Conservation (phyloP, 768 basidiomycete genomes). For the Mycena pura region DNA sequence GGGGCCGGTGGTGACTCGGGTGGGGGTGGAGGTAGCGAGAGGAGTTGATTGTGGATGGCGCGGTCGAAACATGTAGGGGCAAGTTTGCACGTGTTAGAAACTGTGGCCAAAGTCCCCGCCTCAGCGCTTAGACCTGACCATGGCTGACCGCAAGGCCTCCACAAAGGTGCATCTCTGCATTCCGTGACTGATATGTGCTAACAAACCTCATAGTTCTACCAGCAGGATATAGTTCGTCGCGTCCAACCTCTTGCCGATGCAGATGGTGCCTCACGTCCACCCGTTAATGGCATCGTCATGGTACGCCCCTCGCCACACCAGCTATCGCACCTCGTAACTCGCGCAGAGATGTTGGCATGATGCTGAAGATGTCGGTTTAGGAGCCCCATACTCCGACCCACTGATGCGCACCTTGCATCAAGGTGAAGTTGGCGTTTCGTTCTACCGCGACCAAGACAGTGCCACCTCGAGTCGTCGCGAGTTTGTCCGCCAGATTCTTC, state of each 20-base stretch:
- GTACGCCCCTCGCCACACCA: conserved; percentile 44
- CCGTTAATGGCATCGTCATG: conserved; percentile 64
- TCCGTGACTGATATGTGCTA: background rate
- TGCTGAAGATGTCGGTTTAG: conserved; percentile 69
- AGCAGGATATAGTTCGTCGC: conserved; percentile 69
- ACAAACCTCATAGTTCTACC: conserved; percentile 57
- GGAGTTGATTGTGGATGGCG: no score
- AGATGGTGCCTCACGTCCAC: conserved; percentile 1
- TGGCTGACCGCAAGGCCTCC: conserved; percentile 1
- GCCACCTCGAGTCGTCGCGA: conserved; percentile 42
- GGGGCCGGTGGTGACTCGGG: no score
- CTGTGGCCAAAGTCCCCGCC: no score
- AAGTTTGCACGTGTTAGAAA: no score
- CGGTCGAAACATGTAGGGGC: no score
- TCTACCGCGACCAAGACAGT: conserved; percentile 41
- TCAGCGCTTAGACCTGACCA: background rate
- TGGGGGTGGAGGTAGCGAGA: no score
- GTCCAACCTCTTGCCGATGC: conserved; percentile 44
- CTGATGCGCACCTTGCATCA: conserved; percentile 75
- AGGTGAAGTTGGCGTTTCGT: conserved; percentile 86
- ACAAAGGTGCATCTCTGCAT: conserved; percentile 9
- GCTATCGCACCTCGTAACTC: background rate
- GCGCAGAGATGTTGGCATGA: conserved; percentile 88
- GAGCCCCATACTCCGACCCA: conserved; percentile 60
- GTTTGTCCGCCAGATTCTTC: conserved; percentile 67